Conservation (phyloP, 139 green algal genomes). For the Ettlia oleoabundans region DNA sequence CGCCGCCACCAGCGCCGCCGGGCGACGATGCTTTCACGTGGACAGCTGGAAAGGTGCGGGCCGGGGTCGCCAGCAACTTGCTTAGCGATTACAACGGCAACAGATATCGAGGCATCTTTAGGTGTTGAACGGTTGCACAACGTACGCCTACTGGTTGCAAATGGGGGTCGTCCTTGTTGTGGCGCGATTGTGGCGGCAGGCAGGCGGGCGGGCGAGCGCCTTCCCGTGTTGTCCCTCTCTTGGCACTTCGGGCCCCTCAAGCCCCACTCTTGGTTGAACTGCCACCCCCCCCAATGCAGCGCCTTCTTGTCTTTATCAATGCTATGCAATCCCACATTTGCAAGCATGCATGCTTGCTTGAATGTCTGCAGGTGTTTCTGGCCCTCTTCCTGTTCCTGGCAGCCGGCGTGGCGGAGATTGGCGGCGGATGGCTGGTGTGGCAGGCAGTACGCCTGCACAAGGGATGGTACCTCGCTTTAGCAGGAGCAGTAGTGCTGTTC, state of each 20-base stretch:
- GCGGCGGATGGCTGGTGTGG: conserved; percentile 90
- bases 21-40: conserved; percentile 29
- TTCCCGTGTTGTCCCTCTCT: too few species aligned
- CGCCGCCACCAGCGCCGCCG: not conserved
- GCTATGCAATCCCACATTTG: not conserved
- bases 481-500: conserved; percentile 63
- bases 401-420: conserved; percentile 81
- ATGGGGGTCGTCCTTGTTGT: too few species aligned
- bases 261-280: too few species aligned
- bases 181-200: not conserved
- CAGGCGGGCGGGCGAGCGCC: too few species aligned
- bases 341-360: not conserved
- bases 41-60: conserved; percentile 36
- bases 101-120: too few species aligned
- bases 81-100: not conserved
- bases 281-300: too few species aligned
- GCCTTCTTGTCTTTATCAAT: too few species aligned
- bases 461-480: conserved; percentile 37
- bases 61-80: too few species aligned
- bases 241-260: too few species aligned
- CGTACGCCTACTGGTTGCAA: too few species aligned
- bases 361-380: conserved; percentile 5
- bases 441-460: conserved; percentile 67
- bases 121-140: too few species aligned
- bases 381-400: conserved; percentile 63